These are phyloP conservation scores for Abortiporus biennis DNA, from an alignment of 1,284 basidiomycete genomes.

Conservation along the genomic window DNA sequence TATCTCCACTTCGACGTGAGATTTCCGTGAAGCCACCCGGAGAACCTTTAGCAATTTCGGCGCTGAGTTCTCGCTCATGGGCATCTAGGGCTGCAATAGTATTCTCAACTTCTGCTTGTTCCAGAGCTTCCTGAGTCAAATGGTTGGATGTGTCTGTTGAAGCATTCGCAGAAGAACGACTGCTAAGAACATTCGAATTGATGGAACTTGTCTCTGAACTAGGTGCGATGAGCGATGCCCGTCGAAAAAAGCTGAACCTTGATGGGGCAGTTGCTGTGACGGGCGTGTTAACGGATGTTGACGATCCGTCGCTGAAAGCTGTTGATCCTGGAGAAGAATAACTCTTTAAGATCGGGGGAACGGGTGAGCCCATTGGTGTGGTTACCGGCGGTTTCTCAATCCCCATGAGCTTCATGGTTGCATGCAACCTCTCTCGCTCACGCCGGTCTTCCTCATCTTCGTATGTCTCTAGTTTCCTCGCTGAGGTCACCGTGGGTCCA, in stretches of 20 bases:
- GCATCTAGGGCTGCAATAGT: conserved; percentile 68
- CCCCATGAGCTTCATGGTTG: conserved; percentile 90
- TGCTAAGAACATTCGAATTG: conserved; percentile 35
- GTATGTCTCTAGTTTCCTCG: conserved; percentile 69
- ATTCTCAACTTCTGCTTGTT: conserved; percentile 70
- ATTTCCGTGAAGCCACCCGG: conserved; percentile 76
- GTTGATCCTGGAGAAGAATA: conserved; percentile 29
- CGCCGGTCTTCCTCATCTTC: conserved; percentile 87
- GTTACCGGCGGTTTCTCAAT: conserved; percentile 54
- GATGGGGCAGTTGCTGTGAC: conserved; percentile 19
- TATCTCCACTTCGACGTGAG: conserved; percentile 35
- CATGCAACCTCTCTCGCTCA: conserved; percentile 79
- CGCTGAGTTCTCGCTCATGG: conserved; percentile 64
- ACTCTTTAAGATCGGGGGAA: conserved; percentile 36
- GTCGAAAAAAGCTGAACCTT: conserved; percentile 72
- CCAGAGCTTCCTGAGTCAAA: conserved; percentile 71
- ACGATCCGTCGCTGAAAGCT: conserved; percentile 11
- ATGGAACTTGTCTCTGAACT: conserved; percentile 44
- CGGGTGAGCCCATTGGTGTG: conserved; percentile 23
- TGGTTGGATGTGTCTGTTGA: conserved; percentile 29
- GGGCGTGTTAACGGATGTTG: conserved; percentile 28
- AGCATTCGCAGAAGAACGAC: conserved; percentile 19
- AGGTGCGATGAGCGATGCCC: conserved; percentile 25
- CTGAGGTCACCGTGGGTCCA: conserved; percentile 47
- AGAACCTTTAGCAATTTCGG: conserved; percentile 69